Percentiles rank a stretch among this genome's conserved stretches.
phyloP scores from a whole-genome alignment of 139 green algal species.

The Yamagishiella unicocca region DNA sequence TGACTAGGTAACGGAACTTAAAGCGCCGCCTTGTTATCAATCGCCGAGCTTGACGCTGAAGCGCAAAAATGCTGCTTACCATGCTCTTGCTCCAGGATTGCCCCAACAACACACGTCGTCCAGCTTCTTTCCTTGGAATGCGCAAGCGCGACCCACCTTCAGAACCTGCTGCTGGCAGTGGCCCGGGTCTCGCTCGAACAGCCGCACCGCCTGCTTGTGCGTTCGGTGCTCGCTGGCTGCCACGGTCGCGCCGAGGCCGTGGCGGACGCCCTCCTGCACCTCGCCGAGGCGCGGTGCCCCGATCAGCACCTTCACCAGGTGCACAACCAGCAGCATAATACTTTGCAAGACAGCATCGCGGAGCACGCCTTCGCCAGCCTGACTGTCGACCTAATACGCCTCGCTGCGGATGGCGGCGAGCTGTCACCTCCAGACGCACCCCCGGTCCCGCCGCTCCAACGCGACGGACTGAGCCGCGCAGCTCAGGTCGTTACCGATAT shows the following conservation, averaged over 20 bases:
- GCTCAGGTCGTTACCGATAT: no score
- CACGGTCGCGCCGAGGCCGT: background rate
- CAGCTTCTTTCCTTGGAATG: background rate
- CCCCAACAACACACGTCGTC: background rate
- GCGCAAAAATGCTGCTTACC: no score
- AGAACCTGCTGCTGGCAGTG: conserved; percentile 7
- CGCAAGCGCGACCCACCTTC: background rate
- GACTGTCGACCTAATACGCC: background rate
- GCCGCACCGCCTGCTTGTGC: background rate
- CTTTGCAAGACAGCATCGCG: background rate
- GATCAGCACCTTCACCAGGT: background rate
- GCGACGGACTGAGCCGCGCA: no score
- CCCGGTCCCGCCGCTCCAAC: no score
- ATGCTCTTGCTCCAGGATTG: conserved; percentile 4
- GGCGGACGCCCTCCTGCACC: background rate
- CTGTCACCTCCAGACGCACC: background rate
- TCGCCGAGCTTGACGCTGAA: no score
- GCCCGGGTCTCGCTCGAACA: background rate
- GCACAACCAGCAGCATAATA: background rate
- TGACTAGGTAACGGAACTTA: no score
- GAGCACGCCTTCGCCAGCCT: background rate
- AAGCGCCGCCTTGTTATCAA: no score
- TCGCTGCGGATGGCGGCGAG: background rate
- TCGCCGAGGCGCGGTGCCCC: background rate
- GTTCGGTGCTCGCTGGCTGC: background rate